phyloP scores from a whole-genome alignment of 495 filamentous ascomycete genomes.

The Xylaria bambusicola region DNA sequence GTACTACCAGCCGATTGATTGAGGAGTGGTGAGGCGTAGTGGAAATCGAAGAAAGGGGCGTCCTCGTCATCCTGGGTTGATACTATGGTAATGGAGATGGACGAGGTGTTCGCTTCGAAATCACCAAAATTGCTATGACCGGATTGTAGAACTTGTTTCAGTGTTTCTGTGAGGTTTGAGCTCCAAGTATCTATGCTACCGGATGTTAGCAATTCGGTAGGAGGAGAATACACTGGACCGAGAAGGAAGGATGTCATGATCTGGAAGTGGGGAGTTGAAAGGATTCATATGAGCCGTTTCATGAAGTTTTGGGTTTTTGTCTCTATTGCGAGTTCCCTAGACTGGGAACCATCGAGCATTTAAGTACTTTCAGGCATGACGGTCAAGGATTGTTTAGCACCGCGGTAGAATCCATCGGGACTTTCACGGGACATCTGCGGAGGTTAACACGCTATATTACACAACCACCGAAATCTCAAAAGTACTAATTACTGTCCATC shows the following conservation, averaged over 20 bases:
- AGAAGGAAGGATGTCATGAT: slow-evolving; percentile 5
- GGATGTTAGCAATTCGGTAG: not conserved
- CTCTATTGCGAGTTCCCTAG: not conserved
- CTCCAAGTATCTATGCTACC: not conserved
- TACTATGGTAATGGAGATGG: slow-evolving; percentile 18
- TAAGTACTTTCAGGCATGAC: not conserved
- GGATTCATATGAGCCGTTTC: not conserved
- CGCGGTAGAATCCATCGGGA: not conserved
- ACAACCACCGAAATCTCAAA: not conserved
- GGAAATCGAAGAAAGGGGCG: slow-evolving; percentile 29
- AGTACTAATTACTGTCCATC: not conserved
- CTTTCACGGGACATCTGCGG: not conserved
- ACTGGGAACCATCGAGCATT: not conserved
- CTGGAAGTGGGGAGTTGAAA: not conserved
- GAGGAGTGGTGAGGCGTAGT: slow-evolving; percentile 23
- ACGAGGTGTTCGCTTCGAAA: slow-evolving; percentile 18
- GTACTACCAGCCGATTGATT: slow-evolving; percentile 18
- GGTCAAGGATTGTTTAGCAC: not conserved
- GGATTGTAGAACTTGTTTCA: not conserved
- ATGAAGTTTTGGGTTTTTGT: not conserved
- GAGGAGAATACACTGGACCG: not conserved
- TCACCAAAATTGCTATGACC: slow-evolving; percentile 12
- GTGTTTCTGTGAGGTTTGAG: not conserved
- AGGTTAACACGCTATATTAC: not conserved
- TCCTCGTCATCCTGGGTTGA: slow-evolving; percentile 1